Conservation (phyloP, 768 basidiomycete genomes). For the Boletus barrowsii region DNA sequence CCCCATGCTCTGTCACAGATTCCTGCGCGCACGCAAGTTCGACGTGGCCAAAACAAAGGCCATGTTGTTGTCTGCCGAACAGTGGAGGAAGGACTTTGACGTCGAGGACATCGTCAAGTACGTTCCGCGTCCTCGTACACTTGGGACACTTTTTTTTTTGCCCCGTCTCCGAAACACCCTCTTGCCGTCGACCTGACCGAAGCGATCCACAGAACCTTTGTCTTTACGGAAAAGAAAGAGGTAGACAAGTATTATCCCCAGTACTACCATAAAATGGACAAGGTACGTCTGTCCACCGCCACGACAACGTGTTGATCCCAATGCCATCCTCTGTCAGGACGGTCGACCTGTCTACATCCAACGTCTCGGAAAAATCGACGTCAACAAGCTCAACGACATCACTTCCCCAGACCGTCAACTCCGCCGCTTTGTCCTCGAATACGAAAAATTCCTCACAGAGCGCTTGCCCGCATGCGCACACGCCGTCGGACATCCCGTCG, state of each 20-base stretch:
- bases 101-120: slow-evolving; percentile 73
- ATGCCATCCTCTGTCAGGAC: slow-evolving; percentile 48
- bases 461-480: slow-evolving; percentile 79
- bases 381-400: slow-evolving; percentile 72
- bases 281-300: slow-evolving; percentile 41
- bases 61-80: slow-evolving; percentile 79
- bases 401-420: slow-evolving; percentile 89
- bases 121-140: slow-evolving; percentile 22
- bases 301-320: too few relatives aligned
- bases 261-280: slow-evolving; percentile 95
- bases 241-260: slow-evolving; percentile 95
- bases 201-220: slow-evolving; percentile 59
- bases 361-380: slow-evolving; percentile 85
- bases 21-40: slow-evolving; percentile 91
- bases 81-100: slow-evolving; percentile 87
- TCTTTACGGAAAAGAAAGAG: slow-evolving; percentile 76
- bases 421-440: slow-evolving; percentile 85
- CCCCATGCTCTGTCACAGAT: slow-evolving; percentile 42
- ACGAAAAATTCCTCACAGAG: slow-evolving; percentile 81
- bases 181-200: too few relatives aligned
- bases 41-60: slow-evolving; percentile 76
- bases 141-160: background rate
- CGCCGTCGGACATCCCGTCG: slow-evolving; percentile 79
- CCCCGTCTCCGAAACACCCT: too few relatives aligned
- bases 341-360: slow-evolving; percentile 96